Percentiles rank a stretch among this genome's conserved stretches.
Evolutionary conservation across 495 filamentous ascomycete genomes (phyloP).

Genomic region (Lasiosphaeris hirsuta): DNA sequence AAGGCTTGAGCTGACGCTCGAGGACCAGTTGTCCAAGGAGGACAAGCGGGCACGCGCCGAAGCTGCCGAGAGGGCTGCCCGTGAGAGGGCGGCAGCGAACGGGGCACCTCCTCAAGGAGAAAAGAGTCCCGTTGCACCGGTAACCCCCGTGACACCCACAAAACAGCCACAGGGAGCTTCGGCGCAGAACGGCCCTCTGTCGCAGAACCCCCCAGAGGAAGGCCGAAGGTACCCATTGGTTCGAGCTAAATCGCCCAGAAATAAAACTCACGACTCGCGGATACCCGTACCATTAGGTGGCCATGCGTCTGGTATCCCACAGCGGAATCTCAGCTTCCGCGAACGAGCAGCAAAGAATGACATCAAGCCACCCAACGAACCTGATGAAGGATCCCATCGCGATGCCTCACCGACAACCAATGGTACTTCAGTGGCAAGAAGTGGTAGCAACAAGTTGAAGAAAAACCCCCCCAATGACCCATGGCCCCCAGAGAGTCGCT

Average conservation of each 20-base stretch:
- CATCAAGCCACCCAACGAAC: constrained; percentile 25
- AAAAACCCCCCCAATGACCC: constrained; percentile 43
- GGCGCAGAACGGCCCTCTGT: constrained; percentile 28
- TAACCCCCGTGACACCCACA: constrained; percentile 18
- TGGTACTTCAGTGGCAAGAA: constrained; percentile 32
- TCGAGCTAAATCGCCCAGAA: constrained; percentile 24
- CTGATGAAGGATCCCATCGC: constrained; percentile 21
- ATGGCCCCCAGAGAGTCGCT: constrained; percentile 32
- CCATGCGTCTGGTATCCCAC: constrained; percentile 33
- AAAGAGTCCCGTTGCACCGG: constrained; percentile 13
- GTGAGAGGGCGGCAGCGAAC: constrained; percentile 43
- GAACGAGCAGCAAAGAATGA: constrained; percentile 45
- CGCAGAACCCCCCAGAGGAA: constrained; percentile 38
- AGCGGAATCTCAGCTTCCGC: constrained; percentile 50
- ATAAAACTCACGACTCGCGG: constrained; percentile 29
- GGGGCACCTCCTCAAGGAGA: constrained; percentile 13
- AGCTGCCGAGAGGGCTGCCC: constrained; percentile 60
- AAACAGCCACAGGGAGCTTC: constrained; percentile 10
- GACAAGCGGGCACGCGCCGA: constrained; percentile 80
- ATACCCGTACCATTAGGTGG: constrained; percentile 19
- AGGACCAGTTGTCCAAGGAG: constrained; percentile 66
- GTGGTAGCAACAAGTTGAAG: constrained; percentile 46
- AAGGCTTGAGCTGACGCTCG: constrained; percentile 81
- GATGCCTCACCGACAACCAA: constrained; percentile 23
- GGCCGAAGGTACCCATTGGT: constrained; percentile 24